Conservation (phyloP, 2,329 filamentous ascomycete genomes). For the Nannizzia gypsea region DNA sequence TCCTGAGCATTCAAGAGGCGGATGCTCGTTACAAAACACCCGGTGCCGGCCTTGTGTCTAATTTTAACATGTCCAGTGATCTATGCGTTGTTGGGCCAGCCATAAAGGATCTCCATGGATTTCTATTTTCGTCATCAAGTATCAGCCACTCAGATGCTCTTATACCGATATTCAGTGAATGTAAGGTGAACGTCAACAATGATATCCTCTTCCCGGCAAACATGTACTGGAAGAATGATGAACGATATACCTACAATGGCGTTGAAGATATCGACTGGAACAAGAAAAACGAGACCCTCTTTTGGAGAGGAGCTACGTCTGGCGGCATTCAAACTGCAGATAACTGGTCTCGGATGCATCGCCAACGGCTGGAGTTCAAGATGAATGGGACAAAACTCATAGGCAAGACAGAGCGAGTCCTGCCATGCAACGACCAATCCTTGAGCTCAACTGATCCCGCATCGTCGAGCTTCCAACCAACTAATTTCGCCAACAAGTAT, state of each 20-base stretch:
- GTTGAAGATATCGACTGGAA: conserved; percentile 28
- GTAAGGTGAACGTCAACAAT: conserved; percentile 41
- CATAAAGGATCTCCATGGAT: conserved; percentile 37
- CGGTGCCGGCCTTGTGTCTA: conserved; percentile 33
- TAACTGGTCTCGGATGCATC: conserved; percentile 63
- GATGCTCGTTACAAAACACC: conserved; percentile 26
- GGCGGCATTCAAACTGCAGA: conserved; percentile 36
- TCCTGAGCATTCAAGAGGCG: conserved; percentile 20
- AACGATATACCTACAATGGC: conserved; percentile 19
- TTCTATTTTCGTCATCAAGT: conserved; percentile 39
- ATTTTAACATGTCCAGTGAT: conserved; percentile 37
- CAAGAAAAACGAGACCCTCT: conserved; percentile 29
- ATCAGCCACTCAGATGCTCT: conserved; percentile 34
- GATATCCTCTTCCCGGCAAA: conserved; percentile 41
- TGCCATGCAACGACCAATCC: conserved; percentile 3
- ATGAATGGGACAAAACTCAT: conserved; percentile 52
- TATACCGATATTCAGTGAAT: conserved; percentile 41
- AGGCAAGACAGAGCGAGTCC: conserved; percentile 34
- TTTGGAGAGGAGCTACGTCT: conserved; percentile 40
- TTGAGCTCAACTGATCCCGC: conserved; percentile 33
- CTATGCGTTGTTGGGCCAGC: conserved; percentile 34
- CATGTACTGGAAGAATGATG: conserved; percentile 38
- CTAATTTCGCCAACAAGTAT: conserved; percentile 31
- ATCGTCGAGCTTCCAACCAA: conserved; percentile 21
- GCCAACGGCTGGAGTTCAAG: conserved; percentile 64